These are phyloP conservation scores for Scheffersomyces parashehatae DNA, from an alignment of 1,139 yeast species.

Conservation along the genomic window DNA sequence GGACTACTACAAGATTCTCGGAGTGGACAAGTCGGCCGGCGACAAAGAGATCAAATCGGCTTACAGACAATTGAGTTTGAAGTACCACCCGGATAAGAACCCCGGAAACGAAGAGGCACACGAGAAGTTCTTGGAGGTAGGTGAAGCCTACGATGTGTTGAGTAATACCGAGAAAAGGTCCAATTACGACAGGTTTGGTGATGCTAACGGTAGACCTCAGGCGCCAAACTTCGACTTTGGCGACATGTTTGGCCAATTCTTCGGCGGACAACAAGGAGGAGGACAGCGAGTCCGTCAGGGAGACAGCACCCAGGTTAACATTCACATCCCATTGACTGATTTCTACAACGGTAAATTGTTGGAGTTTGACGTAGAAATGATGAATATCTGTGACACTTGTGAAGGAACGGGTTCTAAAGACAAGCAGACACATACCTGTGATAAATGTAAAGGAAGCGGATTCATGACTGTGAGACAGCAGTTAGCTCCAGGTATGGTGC, in stretches of 20 bases:
- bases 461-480: slow-evolving; percentile 66
- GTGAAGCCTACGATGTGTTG: slow-evolving; percentile 90
- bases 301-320: slow-evolving; percentile 56
- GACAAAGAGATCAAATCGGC: slow-evolving; percentile 87
- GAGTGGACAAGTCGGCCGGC: slow-evolving; percentile 64
- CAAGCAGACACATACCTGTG: slow-evolving; percentile 65
- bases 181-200: slow-evolving; percentile 79
- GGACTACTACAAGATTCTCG: slow-evolving; percentile 55
- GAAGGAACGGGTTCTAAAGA: slow-evolving; percentile 85
- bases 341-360: slow-evolving; percentile 68
- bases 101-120: slow-evolving; percentile 73
- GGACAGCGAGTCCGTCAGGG: slow-evolving; percentile 52
- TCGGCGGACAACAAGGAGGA: slow-evolving; percentile 61
- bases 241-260: slow-evolving; percentile 71
- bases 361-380: slow-evolving; percentile 67
- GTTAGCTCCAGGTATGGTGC: slow-evolving; percentile 88
- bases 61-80: slow-evolving; percentile 78
- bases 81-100: slow-evolving; percentile 95
- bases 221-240: slow-evolving; percentile 42
- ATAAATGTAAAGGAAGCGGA: slow-evolving; percentile 75
- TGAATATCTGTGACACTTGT: slow-evolving; percentile 74
- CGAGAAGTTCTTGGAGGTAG: slow-evolving; percentile 82
- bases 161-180: slow-evolving; percentile 71
- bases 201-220: slow-evolving; percentile 68
- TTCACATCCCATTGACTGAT: slow-evolving; percentile 61